A percentile compares a stretch with the other conserved stretches of the same genome.
phyloP scores from a whole-genome alignment of 2,329 filamentous ascomycete genomes.

The Ascochyta rabiei region DNA sequence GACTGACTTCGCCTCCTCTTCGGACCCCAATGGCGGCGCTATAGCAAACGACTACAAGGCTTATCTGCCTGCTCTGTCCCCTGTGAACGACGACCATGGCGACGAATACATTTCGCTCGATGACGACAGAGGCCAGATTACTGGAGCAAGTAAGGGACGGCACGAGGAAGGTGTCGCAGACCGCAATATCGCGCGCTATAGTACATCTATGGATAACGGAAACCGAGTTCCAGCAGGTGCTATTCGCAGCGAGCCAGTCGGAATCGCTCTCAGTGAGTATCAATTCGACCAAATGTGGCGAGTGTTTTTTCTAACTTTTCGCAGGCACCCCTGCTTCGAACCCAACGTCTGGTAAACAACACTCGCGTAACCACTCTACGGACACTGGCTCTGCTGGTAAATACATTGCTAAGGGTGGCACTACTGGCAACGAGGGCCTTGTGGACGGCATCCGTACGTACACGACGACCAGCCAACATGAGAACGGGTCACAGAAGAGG shows the following conservation, averaged over 20 bases:
- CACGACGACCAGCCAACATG: not conserved
- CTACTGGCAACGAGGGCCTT: constrained; percentile 14
- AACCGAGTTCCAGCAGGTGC: constrained; percentile 7
- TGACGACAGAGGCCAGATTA: constrained; percentile 25
- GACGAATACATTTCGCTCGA: constrained; percentile 28
- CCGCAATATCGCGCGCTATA: constrained; percentile 31
- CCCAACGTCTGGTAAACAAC: not conserved
- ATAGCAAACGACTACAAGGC: constrained; percentile 32
- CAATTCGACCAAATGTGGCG: not conserved
- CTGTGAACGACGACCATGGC: constrained; percentile 13
- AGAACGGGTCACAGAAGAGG: constrained; percentile 9
- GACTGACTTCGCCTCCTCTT: not conserved
- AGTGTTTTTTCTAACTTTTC: not conserved
- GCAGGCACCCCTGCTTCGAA: constrained; percentile 7
- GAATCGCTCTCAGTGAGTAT: not conserved
- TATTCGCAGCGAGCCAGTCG: not conserved
- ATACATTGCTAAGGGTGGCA: constrained; percentile 11
- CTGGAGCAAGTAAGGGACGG: constrained; percentile 13
- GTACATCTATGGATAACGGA: constrained; percentile 9
- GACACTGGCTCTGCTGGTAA: constrained; percentile 2
- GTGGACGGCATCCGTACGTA: constrained; percentile 18
- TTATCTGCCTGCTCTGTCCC: constrained; percentile 25
- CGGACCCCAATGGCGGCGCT: constrained; percentile 15
- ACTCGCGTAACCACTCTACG: not conserved
- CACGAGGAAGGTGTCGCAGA: constrained; percentile 62